Evolutionary conservation across 768 basidiomycete species (phyloP), one percentile per base, ranked within the genome.

Genomic region (Phylloporus sp.): DNA sequence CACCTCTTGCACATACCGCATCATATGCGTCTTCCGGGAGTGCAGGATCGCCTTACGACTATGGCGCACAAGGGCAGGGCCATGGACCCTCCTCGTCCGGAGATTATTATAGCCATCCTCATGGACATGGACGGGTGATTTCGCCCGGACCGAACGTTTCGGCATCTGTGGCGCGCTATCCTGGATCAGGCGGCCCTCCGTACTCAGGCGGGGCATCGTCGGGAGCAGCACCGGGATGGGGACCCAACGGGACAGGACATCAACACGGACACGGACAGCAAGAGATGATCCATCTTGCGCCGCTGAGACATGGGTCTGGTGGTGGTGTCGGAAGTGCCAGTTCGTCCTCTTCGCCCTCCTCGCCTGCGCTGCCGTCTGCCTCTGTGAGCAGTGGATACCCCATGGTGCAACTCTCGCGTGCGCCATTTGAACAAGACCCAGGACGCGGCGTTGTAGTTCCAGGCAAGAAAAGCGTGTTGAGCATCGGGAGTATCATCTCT

Each of bases 401-500:
- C 0, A 32, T 68, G 42, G 67, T 68, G 9, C 67, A 65, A 13
- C 64, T 69, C 18, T 66, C 69, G 15, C 59, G 68, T 5, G 59
- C 67, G 10, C 69, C 64, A 9, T 69, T 68, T 26, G 69, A 70
- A 39, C 62, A 66, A 28, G 66, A 68, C 10, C 64, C 57, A 24
- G 59, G 56, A 22, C 59, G 59, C n/a, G 52, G 60, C 0, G 44
- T 62, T 8, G 59, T 57, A 2, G 47, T 50, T 2, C 52, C 44
- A 0, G 66, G 75, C 34, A 86, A 84, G 76, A 86, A 81, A 70
- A 86, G 84, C 58, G 78, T 76, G 49, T 61, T 86, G 70, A 85
- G 82, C 58, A 86, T 86, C 55, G 82, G 82, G 49, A 85, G 81
- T 59, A 86, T 86, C 50, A 85, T 86, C 49, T 84, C 81, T 34